A percentile compares a stretch with the other conserved stretches of the same genome.
phyloP scores from a whole-genome alignment of 495 filamentous ascomycete genomes.

The Echria macrotheca region DNA sequence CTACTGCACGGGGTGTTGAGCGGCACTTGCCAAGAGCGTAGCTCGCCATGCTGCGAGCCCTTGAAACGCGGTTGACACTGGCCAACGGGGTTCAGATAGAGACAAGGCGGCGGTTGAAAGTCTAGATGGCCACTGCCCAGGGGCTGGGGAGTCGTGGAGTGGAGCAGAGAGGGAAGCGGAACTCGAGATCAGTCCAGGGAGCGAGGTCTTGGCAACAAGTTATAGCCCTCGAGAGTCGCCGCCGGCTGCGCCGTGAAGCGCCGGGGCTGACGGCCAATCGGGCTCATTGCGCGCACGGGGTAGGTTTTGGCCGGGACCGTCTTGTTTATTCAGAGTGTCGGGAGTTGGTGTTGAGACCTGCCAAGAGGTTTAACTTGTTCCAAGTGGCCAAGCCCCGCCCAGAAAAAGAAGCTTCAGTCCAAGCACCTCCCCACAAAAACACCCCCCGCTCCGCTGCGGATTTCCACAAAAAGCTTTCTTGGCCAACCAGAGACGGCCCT shows the following conservation, averaged over 20 bases:
- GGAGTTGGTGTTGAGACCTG: conserved; percentile 29
- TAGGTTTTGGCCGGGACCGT: neutral
- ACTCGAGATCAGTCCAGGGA: neutral
- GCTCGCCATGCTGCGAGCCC: conserved; percentile 14
- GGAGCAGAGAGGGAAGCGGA: neutral
- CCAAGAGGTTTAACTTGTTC: conserved; percentile 26
- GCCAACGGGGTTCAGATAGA: neutral
- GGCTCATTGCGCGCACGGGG: neutral
- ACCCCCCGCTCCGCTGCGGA: neutral
- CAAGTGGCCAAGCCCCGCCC: conserved; percentile 18
- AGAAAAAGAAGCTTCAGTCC: conserved; percentile 2
- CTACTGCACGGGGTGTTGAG: neutral
- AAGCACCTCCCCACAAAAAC: conserved; percentile 1
- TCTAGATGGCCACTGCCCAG: neutral
- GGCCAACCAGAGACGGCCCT: conserved; percentile 3
- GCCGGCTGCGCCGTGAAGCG: too few species aligned
- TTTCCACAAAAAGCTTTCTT: conserved; percentile 2
- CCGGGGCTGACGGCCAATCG: neutral
- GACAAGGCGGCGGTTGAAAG: neutral
- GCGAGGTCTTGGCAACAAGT: conserved; percentile 1
- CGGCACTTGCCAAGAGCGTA: conserved; percentile 23
- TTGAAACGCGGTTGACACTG: conserved; percentile 31
- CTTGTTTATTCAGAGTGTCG: neutral
- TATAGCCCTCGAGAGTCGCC: neutral
- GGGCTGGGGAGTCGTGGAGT: neutral